A percentile compares a stretch with the other conserved stretches of the same genome.
Evolutionary conservation across 805 yeast species (phyloP).

Genomic region (Metschnikowia rubicola): DNA sequence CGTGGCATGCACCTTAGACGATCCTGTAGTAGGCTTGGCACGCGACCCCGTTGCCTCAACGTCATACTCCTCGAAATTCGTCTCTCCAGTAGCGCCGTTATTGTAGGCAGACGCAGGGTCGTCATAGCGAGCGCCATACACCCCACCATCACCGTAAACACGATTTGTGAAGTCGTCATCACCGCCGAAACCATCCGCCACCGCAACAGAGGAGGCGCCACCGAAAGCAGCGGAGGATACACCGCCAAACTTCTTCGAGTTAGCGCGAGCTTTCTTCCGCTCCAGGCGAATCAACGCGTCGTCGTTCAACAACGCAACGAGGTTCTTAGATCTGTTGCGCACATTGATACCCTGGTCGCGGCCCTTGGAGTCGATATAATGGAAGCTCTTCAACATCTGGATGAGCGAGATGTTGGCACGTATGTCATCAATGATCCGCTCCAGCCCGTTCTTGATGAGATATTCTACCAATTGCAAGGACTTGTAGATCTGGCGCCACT

Average conservation of each 20-base stretch:
- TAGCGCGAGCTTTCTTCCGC: conserved; percentile 85
- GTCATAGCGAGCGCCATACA: conserved; percentile 62
- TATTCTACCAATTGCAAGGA: conserved; percentile 89
- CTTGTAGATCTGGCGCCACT: conserved; percentile 98
- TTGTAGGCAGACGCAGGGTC: conserved; percentile 48
- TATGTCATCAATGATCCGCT: conserved; percentile 92
- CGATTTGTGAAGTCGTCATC: conserved; percentile 50
- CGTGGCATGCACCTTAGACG: conserved; percentile 32
- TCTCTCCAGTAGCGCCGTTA: conserved; percentile 34
- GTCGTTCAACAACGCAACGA: conserved; percentile 68
- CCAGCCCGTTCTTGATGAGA: conserved; percentile 87
- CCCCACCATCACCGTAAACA: conserved; percentile 71
- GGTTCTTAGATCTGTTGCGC: conserved; percentile 81
- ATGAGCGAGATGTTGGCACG: conserved; percentile 77
- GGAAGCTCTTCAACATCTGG: conserved; percentile 88
- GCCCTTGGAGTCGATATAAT: conserved; percentile 89
- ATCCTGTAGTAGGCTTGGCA: conserved; percentile 33
- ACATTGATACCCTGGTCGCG: conserved; percentile 96
- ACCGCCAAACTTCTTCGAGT: conserved; percentile 79
- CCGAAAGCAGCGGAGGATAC: conserved; percentile 56
- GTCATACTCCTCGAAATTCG: conserved; percentile 61
- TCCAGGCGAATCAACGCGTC: conserved; percentile 75
- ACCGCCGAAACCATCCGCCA: conserved; percentile 29
- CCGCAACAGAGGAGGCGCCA: conserved; percentile 42
- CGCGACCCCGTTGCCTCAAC: conserved; percentile 26